Evolutionary conservation across 768 basidiomycete genomes (phyloP).

Genomic region (Russula earlei): DNA sequence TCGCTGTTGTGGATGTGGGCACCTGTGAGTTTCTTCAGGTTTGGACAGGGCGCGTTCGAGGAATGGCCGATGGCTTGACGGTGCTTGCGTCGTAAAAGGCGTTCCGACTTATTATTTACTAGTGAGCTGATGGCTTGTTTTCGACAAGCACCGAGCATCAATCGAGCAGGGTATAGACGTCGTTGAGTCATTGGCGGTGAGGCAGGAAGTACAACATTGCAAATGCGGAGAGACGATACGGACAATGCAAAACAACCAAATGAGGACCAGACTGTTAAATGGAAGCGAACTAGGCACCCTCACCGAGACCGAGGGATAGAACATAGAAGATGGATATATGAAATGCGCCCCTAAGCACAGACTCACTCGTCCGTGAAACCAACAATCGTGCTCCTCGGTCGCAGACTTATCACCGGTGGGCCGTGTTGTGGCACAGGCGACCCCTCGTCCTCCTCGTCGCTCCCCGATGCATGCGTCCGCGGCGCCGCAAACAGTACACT

Average conservation of each 20-base stretch:
- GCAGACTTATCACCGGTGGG: constrained; percentile 14
- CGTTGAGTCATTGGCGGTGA: not conserved
- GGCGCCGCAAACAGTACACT: constrained; percentile 20
- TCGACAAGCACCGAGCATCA: not conserved
- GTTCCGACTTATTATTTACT: not conserved
- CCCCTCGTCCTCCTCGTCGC: constrained; percentile 19
- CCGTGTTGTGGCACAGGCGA: constrained; percentile 1
- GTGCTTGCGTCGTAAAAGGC: not conserved
- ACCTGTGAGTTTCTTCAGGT: constrained; percentile 82
- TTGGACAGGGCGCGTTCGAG: constrained; percentile 76
- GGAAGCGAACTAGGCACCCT: not conserved
- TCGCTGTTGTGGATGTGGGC: constrained; percentile 85
- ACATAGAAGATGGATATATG: not conserved
- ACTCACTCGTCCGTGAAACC: constrained; percentile 17
- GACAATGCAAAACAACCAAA: not conserved
- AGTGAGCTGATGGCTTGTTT: not conserved
- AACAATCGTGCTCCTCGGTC: constrained; percentile 17
- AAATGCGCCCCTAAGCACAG: not conserved
- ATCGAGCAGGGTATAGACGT: not conserved
- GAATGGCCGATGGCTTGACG: constrained; percentile 61
- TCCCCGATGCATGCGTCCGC: constrained; percentile 15
- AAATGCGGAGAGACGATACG: not conserved
- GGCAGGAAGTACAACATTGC: constrained; percentile 1
- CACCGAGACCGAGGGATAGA: not conserved
- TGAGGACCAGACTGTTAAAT: not conserved